Base-by-base conservation (phyloP, 345 rosid species). In the Firmiana major region DNA sequence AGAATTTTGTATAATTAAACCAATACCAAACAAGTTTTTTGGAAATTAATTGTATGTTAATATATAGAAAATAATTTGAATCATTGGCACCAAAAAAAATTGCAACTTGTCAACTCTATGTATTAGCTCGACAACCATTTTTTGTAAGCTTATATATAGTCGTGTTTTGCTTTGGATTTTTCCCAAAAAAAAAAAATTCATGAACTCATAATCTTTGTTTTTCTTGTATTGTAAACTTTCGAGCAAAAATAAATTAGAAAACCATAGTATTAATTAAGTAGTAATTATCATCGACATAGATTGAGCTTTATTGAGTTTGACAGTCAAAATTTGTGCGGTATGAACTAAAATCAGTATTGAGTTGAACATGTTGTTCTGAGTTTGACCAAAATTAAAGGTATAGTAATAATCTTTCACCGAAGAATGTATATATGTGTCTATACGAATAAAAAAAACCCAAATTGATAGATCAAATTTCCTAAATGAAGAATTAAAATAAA, bases 111-210 rank as follows among this genome's bases (percentile, higher is more conserved):
- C 59, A n/a, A 21, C 26, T 9, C 8, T 8, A 0, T 43, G 10
- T 22, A 43, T 31, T 40, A 11, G 49, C 28, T 40, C 54, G 51
- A 67, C 72, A 53, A 74, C 48, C 45, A n/a, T 36, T 22, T 78
- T 24, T 78, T 82, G 73, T 38, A 63, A 63, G 63, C 46, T 67
- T 31, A 22, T 45, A 16, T 0, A 63, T 53, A 0, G 81, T 74
- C 62, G 21, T 68, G 57, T 64, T 48, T 58, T 40, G 28, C 16
- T 55, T 66, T 72, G 82, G 72, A 53, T 76, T 76, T 24, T 82
- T 76, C 24, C 45, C 13, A 9, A 26, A n/a, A 40, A n/a, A 40
- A 26, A 36, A 21, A 1, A 0, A 0, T 6, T 31, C 46, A 31
- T 53, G 8, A 19, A 53, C 7, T 31, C 7, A 7, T 2, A 24